phyloP scores from a whole-genome alignment of 202 grass and related monocot species.

The Schoenoplectus triqueter region DNA sequence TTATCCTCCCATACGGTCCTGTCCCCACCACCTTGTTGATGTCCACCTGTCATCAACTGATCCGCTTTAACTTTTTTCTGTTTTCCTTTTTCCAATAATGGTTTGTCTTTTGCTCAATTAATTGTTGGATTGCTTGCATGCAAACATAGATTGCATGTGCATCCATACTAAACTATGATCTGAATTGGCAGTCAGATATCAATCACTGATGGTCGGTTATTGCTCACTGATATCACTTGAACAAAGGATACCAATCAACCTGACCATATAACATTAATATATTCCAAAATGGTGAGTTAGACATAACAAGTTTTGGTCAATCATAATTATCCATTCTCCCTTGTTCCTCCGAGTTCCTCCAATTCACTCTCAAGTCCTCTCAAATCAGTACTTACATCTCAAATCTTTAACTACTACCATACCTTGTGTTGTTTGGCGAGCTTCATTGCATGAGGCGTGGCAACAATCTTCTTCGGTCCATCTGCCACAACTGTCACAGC shows the following conservation, averaged over 20 bases:
- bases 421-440: conserved; percentile 75
- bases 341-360: conserved; percentile 12
- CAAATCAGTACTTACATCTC: not conserved
- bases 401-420: not conserved
- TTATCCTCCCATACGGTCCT: conserved; percentile 67
- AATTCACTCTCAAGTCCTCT: not conserved
- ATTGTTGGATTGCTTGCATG: conserved; percentile 20
- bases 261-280: not conserved
- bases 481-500: conserved; percentile 23
- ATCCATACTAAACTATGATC: not conserved
- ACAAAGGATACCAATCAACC: not conserved
- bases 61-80: not conserved
- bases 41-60: conserved; percentile 46
- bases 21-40: conserved; percentile 56
- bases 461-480: conserved; percentile 46
- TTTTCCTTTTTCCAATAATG: not conserved
- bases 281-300: not conserved
- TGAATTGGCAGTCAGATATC: not conserved
- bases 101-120: not conserved
- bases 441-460: conserved; percentile 82
- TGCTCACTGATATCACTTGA: not conserved
- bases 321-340: not conserved
- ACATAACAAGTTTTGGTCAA: not conserved
- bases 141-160: not conserved
- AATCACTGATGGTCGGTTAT: not conserved